Percentiles rank a stretch among this genome's conserved stretches.
phyloP scores from a whole-genome alignment of 805 yeast species.

The Candida piceae region DNA sequence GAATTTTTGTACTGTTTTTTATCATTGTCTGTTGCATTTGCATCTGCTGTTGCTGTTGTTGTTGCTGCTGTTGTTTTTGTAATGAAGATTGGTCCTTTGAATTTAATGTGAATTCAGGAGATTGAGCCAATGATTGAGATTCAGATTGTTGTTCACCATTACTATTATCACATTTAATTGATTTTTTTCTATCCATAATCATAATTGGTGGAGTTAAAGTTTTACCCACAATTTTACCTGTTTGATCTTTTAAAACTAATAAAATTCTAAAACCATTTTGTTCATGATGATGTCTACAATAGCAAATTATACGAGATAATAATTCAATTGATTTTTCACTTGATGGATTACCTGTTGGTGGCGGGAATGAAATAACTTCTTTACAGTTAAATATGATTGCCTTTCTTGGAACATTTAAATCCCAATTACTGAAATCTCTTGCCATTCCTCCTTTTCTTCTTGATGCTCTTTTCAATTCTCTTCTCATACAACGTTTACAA shows the following conservation, averaged over 20 bases:
- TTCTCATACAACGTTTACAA: slow-evolving; percentile 82
- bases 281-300: slow-evolving; percentile 93
- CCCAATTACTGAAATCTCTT: slow-evolving; percentile 75
- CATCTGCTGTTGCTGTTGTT: slow-evolving; percentile 2
- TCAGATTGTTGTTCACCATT: slow-evolving; percentile 33
- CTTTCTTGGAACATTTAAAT: slow-evolving; percentile 65
- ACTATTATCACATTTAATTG: slow-evolving; percentile 34
- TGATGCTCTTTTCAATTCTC: slow-evolving; percentile 92
- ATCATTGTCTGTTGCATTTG: no score
- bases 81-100: no score
- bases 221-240: slow-evolving; percentile 64
- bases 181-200: slow-evolving; percentile 93
- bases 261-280: slow-evolving; percentile 76
- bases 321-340: slow-evolving; percentile 39
- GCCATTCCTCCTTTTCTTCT: slow-evolving; percentile 79
- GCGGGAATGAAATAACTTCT: slow-evolving; percentile 73
- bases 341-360: slow-evolving; percentile 37
- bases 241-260: slow-evolving; percentile 58
- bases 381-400: slow-evolving; percentile 90
- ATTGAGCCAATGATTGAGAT: slow-evolving; percentile 7
- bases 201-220: slow-evolving; percentile 68
- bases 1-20: neutral
- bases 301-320: slow-evolving; percentile 81
- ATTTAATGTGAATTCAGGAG: slow-evolving; percentile 2
- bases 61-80: slow-evolving; percentile 6